These are phyloP conservation scores for Prunus mira DNA, from an alignment of 306 rosid genomes.

Conservation along the genomic window DNA sequence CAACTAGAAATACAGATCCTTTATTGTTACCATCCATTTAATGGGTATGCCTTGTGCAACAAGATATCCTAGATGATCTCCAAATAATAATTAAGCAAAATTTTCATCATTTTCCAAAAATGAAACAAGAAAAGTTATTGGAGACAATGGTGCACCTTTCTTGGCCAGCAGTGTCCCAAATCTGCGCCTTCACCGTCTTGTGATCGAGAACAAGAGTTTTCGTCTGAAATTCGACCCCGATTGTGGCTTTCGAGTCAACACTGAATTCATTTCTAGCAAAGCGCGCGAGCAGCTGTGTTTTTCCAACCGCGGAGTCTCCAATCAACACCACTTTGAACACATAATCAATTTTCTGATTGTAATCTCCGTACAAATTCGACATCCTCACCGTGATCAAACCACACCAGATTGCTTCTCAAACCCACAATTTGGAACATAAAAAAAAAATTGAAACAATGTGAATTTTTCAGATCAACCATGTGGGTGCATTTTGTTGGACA, in stretches of 20 bases:
- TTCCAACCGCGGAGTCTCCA: slow-evolving; percentile 94
- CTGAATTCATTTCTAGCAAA: slow-evolving; percentile 78
- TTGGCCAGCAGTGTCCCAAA: slow-evolving; percentile 99
- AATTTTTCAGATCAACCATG: slow-evolving; percentile 6
- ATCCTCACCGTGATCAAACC: slow-evolving; percentile 29
- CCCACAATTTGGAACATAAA: slow-evolving; percentile 13
- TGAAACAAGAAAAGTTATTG: not conserved
- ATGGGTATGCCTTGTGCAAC: not conserved
- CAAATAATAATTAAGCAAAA: not conserved
- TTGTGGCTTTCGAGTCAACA: slow-evolving; percentile 80
- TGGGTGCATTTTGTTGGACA: not conserved
- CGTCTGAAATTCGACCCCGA: slow-evolving; percentile 93
- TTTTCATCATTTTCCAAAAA: not conserved
- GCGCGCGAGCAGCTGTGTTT: slow-evolving; percentile 83
- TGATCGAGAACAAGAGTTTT: slow-evolving; percentile 77
- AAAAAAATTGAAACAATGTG: not conserved
- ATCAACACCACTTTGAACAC: slow-evolving; percentile 93
- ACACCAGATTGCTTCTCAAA: slow-evolving; percentile 3
- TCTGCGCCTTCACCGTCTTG: slow-evolving; percentile 80
- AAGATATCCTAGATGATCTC: not conserved
- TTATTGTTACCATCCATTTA: not conserved
- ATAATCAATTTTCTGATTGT: slow-evolving; percentile 76
- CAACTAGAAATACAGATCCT: not conserved
- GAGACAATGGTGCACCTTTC: slow-evolving; percentile 54
- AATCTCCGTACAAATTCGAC: slow-evolving; percentile 85